These are phyloP conservation scores for Ascosphaera acerosa DNA, from an alignment of 2,329 filamentous ascomycete species.

Conservation along the genomic window DNA sequence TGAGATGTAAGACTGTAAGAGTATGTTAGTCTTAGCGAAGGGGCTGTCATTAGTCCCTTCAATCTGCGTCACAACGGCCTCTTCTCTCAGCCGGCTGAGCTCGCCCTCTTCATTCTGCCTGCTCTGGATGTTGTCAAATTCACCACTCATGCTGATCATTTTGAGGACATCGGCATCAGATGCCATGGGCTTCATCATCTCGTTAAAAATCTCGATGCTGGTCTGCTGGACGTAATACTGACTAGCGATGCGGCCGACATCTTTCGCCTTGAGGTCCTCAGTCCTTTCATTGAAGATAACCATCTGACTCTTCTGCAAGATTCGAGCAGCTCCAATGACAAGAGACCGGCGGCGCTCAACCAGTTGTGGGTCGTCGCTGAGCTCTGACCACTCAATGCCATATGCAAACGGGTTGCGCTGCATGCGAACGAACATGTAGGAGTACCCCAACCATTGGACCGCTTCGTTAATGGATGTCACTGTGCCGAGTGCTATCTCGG, in stretches of 20 bases:
- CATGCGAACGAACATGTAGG: constrained; percentile 94
- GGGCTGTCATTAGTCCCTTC: constrained; percentile 39
- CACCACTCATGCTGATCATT: constrained; percentile 94
- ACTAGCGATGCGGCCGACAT: constrained; percentile 87
- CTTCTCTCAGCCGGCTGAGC: constrained; percentile 44
- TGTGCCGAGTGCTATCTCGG: constrained; percentile 77
- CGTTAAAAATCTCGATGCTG: constrained; percentile 89
- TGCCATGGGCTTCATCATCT: constrained; percentile 64
- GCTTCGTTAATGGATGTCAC: constrained; percentile 86
- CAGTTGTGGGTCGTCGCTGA: constrained; percentile 62
- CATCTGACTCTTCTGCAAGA: constrained; percentile 87
- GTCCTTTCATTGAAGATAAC: constrained; percentile 94
- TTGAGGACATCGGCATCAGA: constrained; percentile 80
- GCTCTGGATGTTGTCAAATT: constrained; percentile 92
- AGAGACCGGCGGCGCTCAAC: constrained; percentile 67
- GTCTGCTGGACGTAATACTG: constrained; percentile 90
- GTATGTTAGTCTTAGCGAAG: constrained; percentile 84
- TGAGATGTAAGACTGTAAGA: constrained; percentile 86
- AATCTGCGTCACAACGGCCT: constrained; percentile 52
- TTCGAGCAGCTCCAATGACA: constrained; percentile 66
- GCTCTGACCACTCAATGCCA: constrained; percentile 85
- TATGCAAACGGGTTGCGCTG: constrained; percentile 73
- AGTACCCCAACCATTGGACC: constrained; percentile 94
- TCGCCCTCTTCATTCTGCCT: constrained; percentile 79
- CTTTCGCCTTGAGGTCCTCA: constrained; percentile 78